These are phyloP conservation scores for Daldinia caldariorum DNA, from an alignment of 495 filamentous ascomycete genomes.

Conservation along the genomic window DNA sequence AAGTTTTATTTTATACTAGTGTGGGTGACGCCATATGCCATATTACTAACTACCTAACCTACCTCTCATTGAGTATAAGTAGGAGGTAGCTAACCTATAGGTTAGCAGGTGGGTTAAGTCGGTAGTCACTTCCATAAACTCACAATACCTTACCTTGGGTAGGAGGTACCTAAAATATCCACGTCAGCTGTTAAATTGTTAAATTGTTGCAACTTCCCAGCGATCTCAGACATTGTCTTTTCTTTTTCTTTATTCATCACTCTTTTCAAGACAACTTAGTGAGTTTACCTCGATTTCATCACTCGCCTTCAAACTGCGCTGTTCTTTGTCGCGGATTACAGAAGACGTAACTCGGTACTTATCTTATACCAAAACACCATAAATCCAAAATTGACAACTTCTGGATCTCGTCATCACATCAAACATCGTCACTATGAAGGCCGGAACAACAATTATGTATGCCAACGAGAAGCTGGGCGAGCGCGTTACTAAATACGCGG, in stretches of 20 bases:
- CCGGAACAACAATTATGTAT: conserved; percentile 45
- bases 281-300: background rate
- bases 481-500: conserved; percentile 46
- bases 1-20: background rate
- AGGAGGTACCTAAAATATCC: background rate
- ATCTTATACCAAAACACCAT: background rate
- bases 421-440: conserved; percentile 46
- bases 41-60: too few relatives aligned
- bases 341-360: background rate
- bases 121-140: background rate
- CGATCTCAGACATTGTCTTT: background rate
- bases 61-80: background rate
- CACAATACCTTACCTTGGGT: background rate
- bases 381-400: background rate
- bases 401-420: background rate
- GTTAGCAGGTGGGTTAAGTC: too few relatives aligned
- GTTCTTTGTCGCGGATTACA: background rate
- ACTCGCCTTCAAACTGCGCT: background rate
- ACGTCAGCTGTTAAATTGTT: background rate
- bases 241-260: background rate
- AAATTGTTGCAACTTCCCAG: background rate
- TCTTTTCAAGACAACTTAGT: background rate
- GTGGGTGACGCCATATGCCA: conserved; percentile 12
- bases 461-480: conserved; percentile 45
- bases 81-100: too few relatives aligned